A percentile compares a stretch with the other conserved stretches of the same genome.
Evolutionary conservation across 208 protist genomes (phyloP).

Genomic region (Trypanosoma congolense): DNA sequence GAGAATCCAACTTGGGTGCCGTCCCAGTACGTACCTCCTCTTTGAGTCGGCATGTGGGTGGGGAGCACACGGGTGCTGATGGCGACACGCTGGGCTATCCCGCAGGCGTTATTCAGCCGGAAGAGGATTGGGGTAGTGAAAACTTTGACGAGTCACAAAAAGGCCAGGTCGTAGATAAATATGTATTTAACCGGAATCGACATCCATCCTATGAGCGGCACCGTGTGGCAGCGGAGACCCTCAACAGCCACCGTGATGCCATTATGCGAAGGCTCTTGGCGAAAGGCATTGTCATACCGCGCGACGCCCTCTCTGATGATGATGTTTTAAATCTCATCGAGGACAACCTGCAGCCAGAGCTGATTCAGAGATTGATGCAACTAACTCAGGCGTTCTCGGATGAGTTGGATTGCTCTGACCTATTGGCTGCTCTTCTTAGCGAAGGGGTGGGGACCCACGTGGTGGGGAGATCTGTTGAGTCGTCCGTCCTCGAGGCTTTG

Average conservation of each 20-base stretch:
- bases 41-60: too few species aligned
- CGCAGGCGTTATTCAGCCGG: too few species aligned
- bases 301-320: conserved; percentile 26
- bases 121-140: not conserved
- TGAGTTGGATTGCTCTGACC: conserved; percentile 13
- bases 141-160: not conserved
- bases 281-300: conserved; percentile 40
- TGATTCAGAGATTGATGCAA: conserved; percentile 53
- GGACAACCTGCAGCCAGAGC: conserved; percentile 27
- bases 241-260: conserved; percentile 35
- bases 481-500: conserved; percentile 44
- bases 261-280: conserved; percentile 33
- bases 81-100: too few species aligned
- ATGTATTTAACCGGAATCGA: not conserved
- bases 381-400: conserved; percentile 14
- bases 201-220: not conserved
- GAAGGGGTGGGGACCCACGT: conserved; percentile 24
- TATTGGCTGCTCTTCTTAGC: conserved; percentile 26
- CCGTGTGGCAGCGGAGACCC: conserved; percentile 14
- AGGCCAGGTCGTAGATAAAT: not conserved
- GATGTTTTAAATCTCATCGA: conserved; percentile 17
- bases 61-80: too few species aligned
- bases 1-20: too few species aligned
- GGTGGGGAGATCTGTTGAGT: conserved; percentile 27
- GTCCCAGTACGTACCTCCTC: too few species aligned